These are phyloP conservation scores for Pseudozyma thailandica DNA, from an alignment of 1,284 basidiomycete species.

Conservation along the genomic window DNA sequence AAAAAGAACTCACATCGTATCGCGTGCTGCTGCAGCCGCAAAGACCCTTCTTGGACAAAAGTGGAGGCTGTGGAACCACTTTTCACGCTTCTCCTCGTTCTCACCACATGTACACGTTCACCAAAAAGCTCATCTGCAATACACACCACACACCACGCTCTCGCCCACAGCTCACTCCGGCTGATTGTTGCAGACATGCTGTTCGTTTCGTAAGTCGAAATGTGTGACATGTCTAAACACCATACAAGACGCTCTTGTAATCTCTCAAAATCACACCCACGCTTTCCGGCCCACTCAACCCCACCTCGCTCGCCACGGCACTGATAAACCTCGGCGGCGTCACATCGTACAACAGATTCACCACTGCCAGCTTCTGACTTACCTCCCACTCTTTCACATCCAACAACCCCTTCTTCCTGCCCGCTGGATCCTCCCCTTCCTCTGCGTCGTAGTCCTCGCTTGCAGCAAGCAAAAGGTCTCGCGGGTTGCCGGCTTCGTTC, in stretches of 20 bases:
- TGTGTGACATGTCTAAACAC: slow-evolving; percentile 32
- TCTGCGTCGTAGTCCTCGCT: slow-evolving; percentile 27
- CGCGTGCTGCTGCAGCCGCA: too few relatives aligned
- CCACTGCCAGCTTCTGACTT: slow-evolving; percentile 49
- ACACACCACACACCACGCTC: too few relatives aligned
- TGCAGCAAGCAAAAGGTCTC: slow-evolving; percentile 40
- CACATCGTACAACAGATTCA: slow-evolving; percentile 66
- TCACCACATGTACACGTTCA: too few relatives aligned
- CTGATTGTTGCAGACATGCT: not conserved
- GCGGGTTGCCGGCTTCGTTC: slow-evolving; percentile 78
- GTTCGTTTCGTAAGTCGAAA: not conserved
- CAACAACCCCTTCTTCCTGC: slow-evolving; percentile 30
- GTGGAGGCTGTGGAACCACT: not conserved
- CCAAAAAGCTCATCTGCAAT: too few relatives aligned
- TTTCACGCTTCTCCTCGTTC: not conserved
- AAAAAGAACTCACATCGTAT: too few relatives aligned
- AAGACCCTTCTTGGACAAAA: not conserved
- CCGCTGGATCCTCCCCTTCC: slow-evolving; percentile 2
- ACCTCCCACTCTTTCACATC: slow-evolving; percentile 47
- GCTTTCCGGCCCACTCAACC: slow-evolving; percentile 64
- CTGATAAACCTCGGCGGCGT: slow-evolving; percentile 64
- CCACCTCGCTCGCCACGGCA: slow-evolving; percentile 65
- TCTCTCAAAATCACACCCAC: slow-evolving; percentile 66
- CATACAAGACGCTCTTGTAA: slow-evolving; percentile 66
- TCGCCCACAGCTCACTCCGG: too few relatives aligned